Evolutionary conservation across 352 stramenopile species (phyloP), one percentile per base, ranked within the genome.

Genomic region (Phytophthora kernoviae): DNA sequence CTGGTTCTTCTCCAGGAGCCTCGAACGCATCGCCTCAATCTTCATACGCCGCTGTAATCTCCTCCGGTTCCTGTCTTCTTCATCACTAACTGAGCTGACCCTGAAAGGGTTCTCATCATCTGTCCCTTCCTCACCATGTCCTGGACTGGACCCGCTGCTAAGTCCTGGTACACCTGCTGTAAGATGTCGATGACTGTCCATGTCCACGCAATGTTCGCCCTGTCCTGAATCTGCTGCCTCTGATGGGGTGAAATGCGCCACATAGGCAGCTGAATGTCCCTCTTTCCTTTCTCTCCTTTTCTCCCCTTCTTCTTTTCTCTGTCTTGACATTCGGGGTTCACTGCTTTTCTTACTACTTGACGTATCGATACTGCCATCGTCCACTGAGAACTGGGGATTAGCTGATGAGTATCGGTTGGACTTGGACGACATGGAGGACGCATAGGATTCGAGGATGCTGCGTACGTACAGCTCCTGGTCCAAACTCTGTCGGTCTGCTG

Each of bases 371-470:
- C 33, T 63, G 22, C 58, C 37, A 9, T 54, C 58, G 24, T 56
- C 57, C 27, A 58, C 41, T n/a, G 68, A 73, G n/a, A 69, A 57
- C 32, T 63, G 62, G 20, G 57, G 43, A 36, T 53, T 65, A 14
- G 32, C 54, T n/a, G 67, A 70, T 11, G 77, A 90, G 53, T 73
- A 74, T 20, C 80, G 68, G 30, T 81, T 84, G 37, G 52, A 50
- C 21, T 52, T 72, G 47, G 81, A 90, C 41, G 78, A 86, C 54
- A 90, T 70, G 41, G 81, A 91, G 51, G 81, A 91, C 63, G 69
- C 73, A 59, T 88, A 89, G 34, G 81, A 91, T 61, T 91, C 81
- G 56, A 91, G 77, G 46, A 91, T 84, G 43, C 73, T 88, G 43
- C 81, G 76, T 57, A 89, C 75, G 59, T 88, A 89, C 32, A 89